These are phyloP conservation scores for Gypsophila paniculata DNA, from an alignment of 179 eudicot species.

Conservation along the genomic window DNA sequence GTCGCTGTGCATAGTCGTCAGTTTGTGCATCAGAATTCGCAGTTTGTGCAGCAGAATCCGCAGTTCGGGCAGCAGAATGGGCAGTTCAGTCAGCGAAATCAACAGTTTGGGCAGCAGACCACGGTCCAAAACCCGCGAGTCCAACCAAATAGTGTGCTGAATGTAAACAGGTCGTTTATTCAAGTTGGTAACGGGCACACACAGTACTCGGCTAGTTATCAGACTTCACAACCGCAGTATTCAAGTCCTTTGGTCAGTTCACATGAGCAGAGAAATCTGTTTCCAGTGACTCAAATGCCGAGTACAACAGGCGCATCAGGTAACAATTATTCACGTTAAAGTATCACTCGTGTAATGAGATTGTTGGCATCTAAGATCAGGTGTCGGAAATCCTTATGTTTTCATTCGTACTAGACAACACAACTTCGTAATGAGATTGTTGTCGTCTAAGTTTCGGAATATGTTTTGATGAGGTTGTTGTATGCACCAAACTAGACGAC, in stretches of 20 bases:
- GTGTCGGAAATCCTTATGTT: too few species aligned
- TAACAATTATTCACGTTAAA: not conserved
- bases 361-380: not conserved
- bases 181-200: not conserved
- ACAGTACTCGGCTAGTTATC: not conserved
- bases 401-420: not conserved
- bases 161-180: not conserved
- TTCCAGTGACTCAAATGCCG: not conserved
- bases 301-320: constrained; percentile 12
- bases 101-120: not conserved
- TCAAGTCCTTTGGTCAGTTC: not conserved
- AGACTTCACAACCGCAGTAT: not conserved
- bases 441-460: too few species aligned
- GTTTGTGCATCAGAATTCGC: constrained; percentile 4
- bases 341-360: not conserved
- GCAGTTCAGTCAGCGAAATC: not conserved
- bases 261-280: not conserved
- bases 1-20: not conserved
- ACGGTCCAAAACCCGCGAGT: not conserved
- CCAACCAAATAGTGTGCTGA: not conserved
- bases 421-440: too few species aligned
- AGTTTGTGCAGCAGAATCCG: not conserved
- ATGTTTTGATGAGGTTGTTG: too few species aligned
- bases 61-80: not conserved
- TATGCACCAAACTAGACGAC: too few species aligned